These are phyloP conservation scores for Aspergillus costaricaensis DNA, from an alignment of 2,329 filamentous ascomycete genomes.

Conservation along the genomic window DNA sequence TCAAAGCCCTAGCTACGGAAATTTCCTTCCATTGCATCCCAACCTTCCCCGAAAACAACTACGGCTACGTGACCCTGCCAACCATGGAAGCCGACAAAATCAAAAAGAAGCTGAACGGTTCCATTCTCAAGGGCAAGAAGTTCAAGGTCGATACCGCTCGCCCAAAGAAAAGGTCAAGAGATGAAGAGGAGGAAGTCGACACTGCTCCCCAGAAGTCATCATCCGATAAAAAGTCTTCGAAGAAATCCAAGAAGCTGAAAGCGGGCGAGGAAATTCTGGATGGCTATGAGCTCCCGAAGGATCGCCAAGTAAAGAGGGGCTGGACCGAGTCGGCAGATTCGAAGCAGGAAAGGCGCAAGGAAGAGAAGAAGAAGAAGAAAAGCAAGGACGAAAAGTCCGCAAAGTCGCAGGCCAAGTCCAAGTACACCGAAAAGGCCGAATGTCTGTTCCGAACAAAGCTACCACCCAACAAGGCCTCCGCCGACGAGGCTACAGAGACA, in stretches of 20 bases:
- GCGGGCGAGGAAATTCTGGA: slow-evolving; percentile 57
- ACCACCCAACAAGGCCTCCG: slow-evolving; percentile 56
- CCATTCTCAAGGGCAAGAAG: slow-evolving; percentile 80
- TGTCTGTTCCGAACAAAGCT: slow-evolving; percentile 82
- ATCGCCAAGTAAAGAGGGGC: slow-evolving; percentile 80
- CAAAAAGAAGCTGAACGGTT: slow-evolving; percentile 86
- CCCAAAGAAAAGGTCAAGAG: slow-evolving; percentile 57
- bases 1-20: slow-evolving; percentile 69
- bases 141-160: slow-evolving; percentile 81
- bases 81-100: slow-evolving; percentile 82
- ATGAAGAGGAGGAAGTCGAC: slow-evolving; percentile 39
- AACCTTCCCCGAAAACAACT: slow-evolving; percentile 86
- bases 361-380: slow-evolving; percentile 51
- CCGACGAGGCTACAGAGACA: slow-evolving; percentile 35
- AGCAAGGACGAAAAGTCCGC: slow-evolving; percentile 59
- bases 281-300: slow-evolving; percentile 71
- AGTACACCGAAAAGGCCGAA: slow-evolving; percentile 78
- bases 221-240: slow-evolving; percentile 36
- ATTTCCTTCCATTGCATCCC: slow-evolving; percentile 85
- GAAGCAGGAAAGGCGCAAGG: slow-evolving; percentile 47
- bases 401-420: slow-evolving; percentile 65
- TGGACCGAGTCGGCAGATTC: slow-evolving; percentile 71
- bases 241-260: slow-evolving; percentile 49
- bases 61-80: slow-evolving; percentile 87
- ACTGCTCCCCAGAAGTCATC: slow-evolving; percentile 21